Base-by-base conservation (phyloP, 2,329 filamentous ascomycete genomes). In the Cadophora malorum region DNA sequence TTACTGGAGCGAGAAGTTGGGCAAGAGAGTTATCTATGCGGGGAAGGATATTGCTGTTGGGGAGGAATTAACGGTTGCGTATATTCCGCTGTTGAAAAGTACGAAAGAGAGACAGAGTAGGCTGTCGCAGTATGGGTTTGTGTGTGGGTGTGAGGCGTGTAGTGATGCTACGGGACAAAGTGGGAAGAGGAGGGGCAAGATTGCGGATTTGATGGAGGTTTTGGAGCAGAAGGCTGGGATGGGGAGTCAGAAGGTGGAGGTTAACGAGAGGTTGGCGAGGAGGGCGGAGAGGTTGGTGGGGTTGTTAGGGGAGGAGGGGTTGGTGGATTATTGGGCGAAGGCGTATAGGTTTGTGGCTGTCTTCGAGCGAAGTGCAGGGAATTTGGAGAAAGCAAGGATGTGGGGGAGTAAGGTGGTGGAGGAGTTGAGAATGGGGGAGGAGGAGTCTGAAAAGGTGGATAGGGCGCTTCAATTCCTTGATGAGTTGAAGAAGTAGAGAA, bases 51-150 rank as follows among this genome's bases (percentile, higher is more conserved):
- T 81, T 45, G 50, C 68, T 10, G 68, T 75, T 33, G 78, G 77
- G 6, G 77, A 80, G 63, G 79, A 81, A 64, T 76, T 81, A 38
- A 80, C 79, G 2, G 76, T 81, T 53, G 76, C 70, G 23, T 81
- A 81, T 69, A 74, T 80, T 8, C 65, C 68, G 10, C 61, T 69
- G 28, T 28, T 70, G 28, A 73, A 73, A 23, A 75, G 50, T 65
- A 74, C 69, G 23, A 56, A 67, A 56, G 68, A 72, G 31, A 74
- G 78, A 10, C 74, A 75, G 35, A 31, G 70, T 45, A 66, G 72
- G 21, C 72, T 79, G 12, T 64, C 65, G 63, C 68, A 75, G 19
- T 81, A 81, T 67, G 74, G 73, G 14, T 81, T 81, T 66, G 66
- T 70, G 4, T 81, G 79, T 70, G 76, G 74, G n/a, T 82, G 81